Evolutionary conservation across 495 filamentous ascomycete genomes (phyloP).

Genomic region (Chaetomium cochliodes): DNA sequence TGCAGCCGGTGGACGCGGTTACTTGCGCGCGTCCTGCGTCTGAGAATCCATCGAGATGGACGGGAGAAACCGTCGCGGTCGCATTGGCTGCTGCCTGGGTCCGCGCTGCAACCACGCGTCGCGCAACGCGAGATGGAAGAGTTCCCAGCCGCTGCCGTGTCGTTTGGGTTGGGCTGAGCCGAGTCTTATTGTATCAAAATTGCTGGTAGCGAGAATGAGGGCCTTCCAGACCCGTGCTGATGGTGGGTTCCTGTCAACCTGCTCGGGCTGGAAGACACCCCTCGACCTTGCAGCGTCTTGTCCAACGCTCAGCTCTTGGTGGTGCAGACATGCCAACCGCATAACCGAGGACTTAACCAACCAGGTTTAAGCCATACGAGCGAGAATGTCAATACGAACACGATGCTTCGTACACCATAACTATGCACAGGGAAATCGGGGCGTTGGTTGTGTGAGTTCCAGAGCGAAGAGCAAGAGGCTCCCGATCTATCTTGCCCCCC

Average conservation of each 20-base stretch:
- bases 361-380: neutral
- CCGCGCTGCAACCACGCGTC: conserved; percentile 10
- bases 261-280: conserved; percentile 10
- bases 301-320: neutral
- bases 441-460: too few relatives aligned
- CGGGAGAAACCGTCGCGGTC: neutral
- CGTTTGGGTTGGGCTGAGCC: neutral
- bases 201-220: conserved; percentile 10
- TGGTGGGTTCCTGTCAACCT: conserved; percentile 18
- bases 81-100: conserved; percentile 16
- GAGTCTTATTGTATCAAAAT: neutral
- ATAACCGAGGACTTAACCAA: conserved; percentile 4
- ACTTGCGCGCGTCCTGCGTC: neutral
- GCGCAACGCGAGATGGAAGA: neutral
- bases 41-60: neutral
- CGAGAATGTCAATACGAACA: neutral
- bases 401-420: too few relatives aligned
- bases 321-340: neutral
- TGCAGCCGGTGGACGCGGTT: neutral
- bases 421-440: too few relatives aligned
- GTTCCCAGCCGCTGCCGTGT: conserved; percentile 3
- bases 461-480: too few relatives aligned
- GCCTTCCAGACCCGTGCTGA: neutral
- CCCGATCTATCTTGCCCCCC: too few relatives aligned
- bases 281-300: neutral